Base-by-base conservation (phyloP, 2,329 filamentous ascomycete species). In the Thermomyces lanuginosus region DNA sequence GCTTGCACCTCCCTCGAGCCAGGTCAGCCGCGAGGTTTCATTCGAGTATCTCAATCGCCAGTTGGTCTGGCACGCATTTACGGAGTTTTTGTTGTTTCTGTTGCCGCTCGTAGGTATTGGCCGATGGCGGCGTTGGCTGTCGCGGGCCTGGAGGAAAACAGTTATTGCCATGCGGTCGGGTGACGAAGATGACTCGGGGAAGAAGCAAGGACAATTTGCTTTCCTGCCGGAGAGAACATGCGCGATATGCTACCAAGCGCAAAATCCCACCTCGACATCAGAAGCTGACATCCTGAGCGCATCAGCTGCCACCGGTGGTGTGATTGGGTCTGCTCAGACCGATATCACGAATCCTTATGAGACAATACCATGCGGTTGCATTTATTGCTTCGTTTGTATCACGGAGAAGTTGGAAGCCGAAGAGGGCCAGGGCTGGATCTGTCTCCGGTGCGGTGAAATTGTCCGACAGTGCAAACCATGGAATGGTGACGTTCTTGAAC, bases 61-160 rank as follows among this genome's bases (percentile, higher is more conserved):
- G 56, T 71, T 98, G 7, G 89, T 98, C 19, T 98, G 89, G 89
- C 89, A 98, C 55, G 89, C 89, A n/a, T 92, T 98, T 44, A 98
- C 89, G 14, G 89, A 98, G 50, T 98, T 98, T 43, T 63, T 98
- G n/a, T 68, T 98, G 16, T 98, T 95, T 51, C 69, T 95, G 10
- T 64, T 98, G n/a, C 89, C 89, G 0, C 66, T 98, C n/a, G 79
- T 98, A 21, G 89, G 89, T 27, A 86, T 98, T 40, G 76, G 79
- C 44, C 71, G 83, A 38, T 98, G 89, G 89, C 71, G 82, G 31
- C 69, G 84, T 38, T 92, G 86, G 76, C 61, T 93, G n/a, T 65
- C 69, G 11, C 69, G 83, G 35, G 72, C 75, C n/a, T 92, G 83
- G 81, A 72, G 78, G 40, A 83, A 76, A 50, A 74, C 79, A 1